These are phyloP conservation scores for Withania somnifera DNA, from an alignment of 305 asterid genomes.

Conservation along the genomic window DNA sequence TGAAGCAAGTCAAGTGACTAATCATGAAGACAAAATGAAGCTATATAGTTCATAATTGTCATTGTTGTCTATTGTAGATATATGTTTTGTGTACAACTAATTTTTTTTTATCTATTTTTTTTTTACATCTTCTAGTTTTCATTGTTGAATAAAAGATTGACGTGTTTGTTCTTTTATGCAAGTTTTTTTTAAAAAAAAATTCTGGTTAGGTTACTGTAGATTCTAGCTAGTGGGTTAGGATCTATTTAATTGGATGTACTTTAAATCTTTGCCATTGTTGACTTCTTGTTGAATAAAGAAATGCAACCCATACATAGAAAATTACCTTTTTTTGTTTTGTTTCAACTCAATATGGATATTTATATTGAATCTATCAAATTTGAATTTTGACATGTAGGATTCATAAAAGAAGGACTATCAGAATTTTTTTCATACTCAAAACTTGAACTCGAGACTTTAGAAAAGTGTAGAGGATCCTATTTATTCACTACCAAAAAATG, in stretches of 20 bases:
- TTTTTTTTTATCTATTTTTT: not conserved
- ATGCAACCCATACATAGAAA: not conserved
- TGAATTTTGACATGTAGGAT: not conserved
- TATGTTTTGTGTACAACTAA: not conserved
- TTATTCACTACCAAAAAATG: not conserved
- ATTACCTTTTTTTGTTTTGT: not conserved
- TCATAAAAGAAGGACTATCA: not conserved
- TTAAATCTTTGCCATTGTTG: not conserved
- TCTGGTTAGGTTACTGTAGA: not conserved
- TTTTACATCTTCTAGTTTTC: not conserved
- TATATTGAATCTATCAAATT: not conserved
- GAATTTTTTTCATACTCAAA: not conserved
- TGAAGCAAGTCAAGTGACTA: slow-evolving; percentile 6
- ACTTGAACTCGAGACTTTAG: not conserved
- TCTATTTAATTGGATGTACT: not conserved
- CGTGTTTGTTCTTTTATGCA: too few relatives aligned
- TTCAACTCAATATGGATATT: not conserved
- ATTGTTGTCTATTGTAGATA: not conserved
- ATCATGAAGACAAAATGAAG: not conserved
- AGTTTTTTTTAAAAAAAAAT: too few relatives aligned
- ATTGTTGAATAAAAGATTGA: not conserved
- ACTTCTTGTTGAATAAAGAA: not conserved
- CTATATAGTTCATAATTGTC: not conserved
- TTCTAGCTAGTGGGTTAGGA: not conserved
- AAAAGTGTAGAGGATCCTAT: not conserved